Evolutionary conservation across 495 filamentous ascomycete genomes (phyloP).

Genomic region (Aspergillus panamensis): DNA sequence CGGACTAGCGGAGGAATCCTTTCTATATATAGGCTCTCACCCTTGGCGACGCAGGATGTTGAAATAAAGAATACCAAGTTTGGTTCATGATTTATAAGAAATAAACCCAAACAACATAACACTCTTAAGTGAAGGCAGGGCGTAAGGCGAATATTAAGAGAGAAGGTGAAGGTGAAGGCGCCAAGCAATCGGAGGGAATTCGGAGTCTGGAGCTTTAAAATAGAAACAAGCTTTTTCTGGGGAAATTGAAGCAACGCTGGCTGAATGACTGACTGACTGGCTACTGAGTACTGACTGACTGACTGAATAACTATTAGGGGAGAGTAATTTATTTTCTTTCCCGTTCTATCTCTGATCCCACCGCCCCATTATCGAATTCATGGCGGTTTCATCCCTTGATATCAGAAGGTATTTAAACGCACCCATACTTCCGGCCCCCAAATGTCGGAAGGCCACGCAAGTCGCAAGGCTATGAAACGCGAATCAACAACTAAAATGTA

Average conservation of each 20-base stretch:
- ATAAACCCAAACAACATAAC: too few relatives aligned
- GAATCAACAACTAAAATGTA: not conserved
- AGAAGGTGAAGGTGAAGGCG: not conserved
- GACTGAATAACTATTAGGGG: too few relatives aligned
- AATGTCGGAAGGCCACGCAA: not conserved
- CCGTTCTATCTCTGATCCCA: not conserved
- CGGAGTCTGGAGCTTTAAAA: not conserved
- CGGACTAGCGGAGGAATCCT: too few relatives aligned
- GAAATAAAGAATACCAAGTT: too few relatives aligned
- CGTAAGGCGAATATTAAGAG: not conserved
- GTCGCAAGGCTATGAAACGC: not conserved
- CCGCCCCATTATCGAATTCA: not conserved
- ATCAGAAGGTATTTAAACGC: not conserved
- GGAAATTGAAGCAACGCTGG: not conserved
- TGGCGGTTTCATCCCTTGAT: not conserved
- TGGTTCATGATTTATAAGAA: too few relatives aligned
- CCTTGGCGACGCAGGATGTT: too few relatives aligned
- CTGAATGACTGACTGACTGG: too few relatives aligned
- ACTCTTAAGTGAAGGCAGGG: not conserved
- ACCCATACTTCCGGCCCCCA: not conserved
- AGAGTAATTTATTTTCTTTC: too few relatives aligned
- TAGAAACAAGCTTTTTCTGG: slow-evolving; percentile 2
- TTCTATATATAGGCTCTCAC: too few relatives aligned
- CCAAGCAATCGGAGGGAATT: not conserved
- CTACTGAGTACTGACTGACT: too few relatives aligned